Base-by-base conservation (phyloP, 225 moss, liverwort and hornwort species). In the Marchantia polymorpha region DNA sequence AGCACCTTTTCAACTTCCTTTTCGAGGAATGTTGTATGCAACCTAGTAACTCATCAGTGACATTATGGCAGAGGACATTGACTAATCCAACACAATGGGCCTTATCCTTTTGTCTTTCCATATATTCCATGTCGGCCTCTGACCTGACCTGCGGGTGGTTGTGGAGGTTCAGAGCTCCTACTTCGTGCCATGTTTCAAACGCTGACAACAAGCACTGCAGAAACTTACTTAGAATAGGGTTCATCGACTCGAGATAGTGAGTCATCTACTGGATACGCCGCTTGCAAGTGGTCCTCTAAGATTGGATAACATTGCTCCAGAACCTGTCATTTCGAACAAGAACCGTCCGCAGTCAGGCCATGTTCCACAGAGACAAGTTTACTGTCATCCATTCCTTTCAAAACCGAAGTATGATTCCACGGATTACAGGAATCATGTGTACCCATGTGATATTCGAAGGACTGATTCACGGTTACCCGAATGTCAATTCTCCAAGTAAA, bases 201-300 rank as follows among this genome's bases (percentile, higher is more conserved):
- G 46, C 17, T 46, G 6, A 46, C 0, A 30, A 17, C 4, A 8
- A 46, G 47, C 9, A 69, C 7, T 46, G 19, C 20, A 7, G 51
- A 52, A 23, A 80, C 76, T 80, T 76, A 77, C 77, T 64, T 20
- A 54, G 80, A 50, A 48, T 30, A 58, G 23, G 66, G 72, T 65
- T 81, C 77, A 49, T 56, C 9, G 10, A 67, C 25, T 46, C 9
- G 22, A 66, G 65, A 51, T 39, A 49, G 26, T 12, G 85, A 85
- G 12, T 71, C 81, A 49, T 69, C 75, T 8, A 77, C 10, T 12
- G 50, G 14, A 50, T 75, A 85, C 12, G 82, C 71, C 75, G 75
- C 52, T 30, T 39, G 29, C 10, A 82, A 52, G 53, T 71, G 68
- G 65, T 78, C 81, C n/a, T 82, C 82, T 70, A 85, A 53, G 25